Evolutionary conservation across 805 yeast species (phyloP), one percentile per base, ranked within the genome.

Genomic region (Metschnikowia proteae): DNA sequence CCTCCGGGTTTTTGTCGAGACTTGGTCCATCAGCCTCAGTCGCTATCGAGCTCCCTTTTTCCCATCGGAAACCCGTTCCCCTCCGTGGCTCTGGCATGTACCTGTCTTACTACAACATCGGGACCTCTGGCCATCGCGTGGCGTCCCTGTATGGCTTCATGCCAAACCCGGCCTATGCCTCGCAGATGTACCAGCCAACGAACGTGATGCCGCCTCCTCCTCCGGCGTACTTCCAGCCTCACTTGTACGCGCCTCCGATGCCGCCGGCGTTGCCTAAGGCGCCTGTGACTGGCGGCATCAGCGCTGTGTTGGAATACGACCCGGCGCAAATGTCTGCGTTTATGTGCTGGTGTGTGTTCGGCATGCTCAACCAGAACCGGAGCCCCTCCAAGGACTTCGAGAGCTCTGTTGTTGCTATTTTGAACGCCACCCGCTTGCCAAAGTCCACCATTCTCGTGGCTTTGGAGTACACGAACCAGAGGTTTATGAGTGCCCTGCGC

Each of bases 361-460:
- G 88, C 29, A 74, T 86, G 61, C 75, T 85, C 61, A 81, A 79
- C 56, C 82, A 82, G 59, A 65, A 58, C 37, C 54, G 67, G 31
- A 64, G 55, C 44, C 73, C 83, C n/a, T 55, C 78, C 23, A 64
- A 64, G 38, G 73, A 78, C 37, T 84, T 87, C 65, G 80, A 77
- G 57, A 71, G 73, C 51, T 81, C 81, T 54, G 71, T 88, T 17
- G 75, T 77, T 47, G 79, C 84, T 36, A 91, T 92, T 2, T 72
- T 92, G 51, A 77, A 83, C 48, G 95, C 97, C 9, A 94, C 97
- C 3, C 81, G 98, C 56, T 73, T 92, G 57, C 96, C 97, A 29
- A 79, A 83, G 55, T 79, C 89, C 2, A 86, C 98, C 13, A 77
- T 94, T 37, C 73, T 90, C 31, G 74, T 91, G 60, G 83, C 96